These are phyloP conservation scores for Pichia sp. DNA, from an alignment of 1,139 yeast species.

Conservation along the genomic window DNA sequence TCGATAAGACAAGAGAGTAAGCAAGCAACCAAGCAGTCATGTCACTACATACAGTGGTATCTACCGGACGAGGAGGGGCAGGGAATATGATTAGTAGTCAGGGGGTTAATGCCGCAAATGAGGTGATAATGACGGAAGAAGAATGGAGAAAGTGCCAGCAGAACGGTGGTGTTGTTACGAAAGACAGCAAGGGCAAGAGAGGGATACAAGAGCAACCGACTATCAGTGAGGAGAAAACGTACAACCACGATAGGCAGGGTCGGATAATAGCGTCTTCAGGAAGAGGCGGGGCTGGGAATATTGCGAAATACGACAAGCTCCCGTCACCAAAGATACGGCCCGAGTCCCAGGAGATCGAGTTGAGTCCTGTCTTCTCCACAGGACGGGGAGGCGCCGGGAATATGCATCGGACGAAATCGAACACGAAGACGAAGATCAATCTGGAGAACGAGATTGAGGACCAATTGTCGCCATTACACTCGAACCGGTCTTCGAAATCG, in stretches of 20 bases:
- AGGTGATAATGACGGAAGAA: constrained; percentile 22
- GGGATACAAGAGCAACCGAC: background rate
- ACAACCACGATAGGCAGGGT: constrained; percentile 33
- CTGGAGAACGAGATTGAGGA: constrained; percentile 51
- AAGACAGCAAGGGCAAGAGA: background rate
- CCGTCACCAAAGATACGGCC: constrained; percentile 45
- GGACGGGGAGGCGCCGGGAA: constrained; percentile 63
- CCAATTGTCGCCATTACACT: constrained; percentile 36
- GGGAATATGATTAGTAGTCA: constrained; percentile 33
- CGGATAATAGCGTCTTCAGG: constrained; percentile 48
- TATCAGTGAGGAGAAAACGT: constrained; percentile 13
- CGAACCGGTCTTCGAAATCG: constrained; percentile 16
- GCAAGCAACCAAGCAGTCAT: constrained; percentile 3
- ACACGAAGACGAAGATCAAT: constrained; percentile 34
- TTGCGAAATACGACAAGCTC: constrained; percentile 36
- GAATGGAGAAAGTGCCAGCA: constrained; percentile 10
- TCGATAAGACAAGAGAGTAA: background rate
- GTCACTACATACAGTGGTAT: constrained; percentile 25
- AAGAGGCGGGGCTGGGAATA: constrained; percentile 58
- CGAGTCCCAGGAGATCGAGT: constrained; percentile 42
- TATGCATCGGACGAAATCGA: constrained; percentile 35
- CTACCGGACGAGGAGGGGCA: constrained; percentile 42
- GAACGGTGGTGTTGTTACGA: background rate
- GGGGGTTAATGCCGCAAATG: constrained; percentile 21
- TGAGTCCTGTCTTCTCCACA: constrained; percentile 44